Percentiles rank a stretch among this genome's conserved stretches.
Conservation (phyloP, 2,329 filamentous ascomycete genomes). For the Neonectria magnoliae region DNA sequence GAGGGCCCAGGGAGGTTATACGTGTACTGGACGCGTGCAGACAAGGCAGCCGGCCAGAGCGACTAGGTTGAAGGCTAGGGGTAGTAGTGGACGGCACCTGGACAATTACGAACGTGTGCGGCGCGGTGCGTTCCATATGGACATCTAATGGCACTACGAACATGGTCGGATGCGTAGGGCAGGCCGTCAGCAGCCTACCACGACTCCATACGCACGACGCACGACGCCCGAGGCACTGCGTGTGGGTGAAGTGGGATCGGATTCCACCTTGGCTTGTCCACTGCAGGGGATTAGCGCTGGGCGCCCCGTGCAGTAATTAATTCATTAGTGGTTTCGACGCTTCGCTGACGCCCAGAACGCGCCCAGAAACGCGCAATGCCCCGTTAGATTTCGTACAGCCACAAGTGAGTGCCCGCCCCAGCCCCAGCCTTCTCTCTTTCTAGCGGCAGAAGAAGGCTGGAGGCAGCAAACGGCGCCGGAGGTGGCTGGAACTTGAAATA, state of each 20-base stretch:
- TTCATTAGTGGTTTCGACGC: background rate
- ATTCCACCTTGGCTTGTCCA: background rate
- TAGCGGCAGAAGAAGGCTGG: slow-evolving; percentile 5
- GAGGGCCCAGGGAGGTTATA: slow-evolving; percentile 31
- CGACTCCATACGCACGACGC: background rate
- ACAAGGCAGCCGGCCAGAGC: slow-evolving; percentile 35
- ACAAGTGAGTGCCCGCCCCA: background rate
- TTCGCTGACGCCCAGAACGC: background rate
- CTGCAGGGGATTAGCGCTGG: background rate
- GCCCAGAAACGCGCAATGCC: background rate
- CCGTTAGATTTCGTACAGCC: background rate
- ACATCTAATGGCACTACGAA: background rate
- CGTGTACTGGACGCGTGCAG: slow-evolving; percentile 35
- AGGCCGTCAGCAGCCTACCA: background rate
- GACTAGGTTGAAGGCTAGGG: slow-evolving; percentile 26
- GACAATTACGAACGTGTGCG: background rate
- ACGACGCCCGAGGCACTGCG: background rate
- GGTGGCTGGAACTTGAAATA: slow-evolving; percentile 16
- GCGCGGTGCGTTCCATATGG: background rate
- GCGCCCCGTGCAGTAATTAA: background rate
- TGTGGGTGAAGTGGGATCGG: background rate
- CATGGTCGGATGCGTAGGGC: background rate
- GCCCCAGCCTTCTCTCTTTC: slow-evolving; percentile 16
- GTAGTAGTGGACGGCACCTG: slow-evolving; percentile 1
- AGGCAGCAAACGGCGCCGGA: background rate